Percentiles rank a stretch among this genome's conserved stretches.
Evolutionary conservation across 2,329 filamentous ascomycete genomes (phyloP).

Genomic region (Cephalotrichum gorgonifer): DNA sequence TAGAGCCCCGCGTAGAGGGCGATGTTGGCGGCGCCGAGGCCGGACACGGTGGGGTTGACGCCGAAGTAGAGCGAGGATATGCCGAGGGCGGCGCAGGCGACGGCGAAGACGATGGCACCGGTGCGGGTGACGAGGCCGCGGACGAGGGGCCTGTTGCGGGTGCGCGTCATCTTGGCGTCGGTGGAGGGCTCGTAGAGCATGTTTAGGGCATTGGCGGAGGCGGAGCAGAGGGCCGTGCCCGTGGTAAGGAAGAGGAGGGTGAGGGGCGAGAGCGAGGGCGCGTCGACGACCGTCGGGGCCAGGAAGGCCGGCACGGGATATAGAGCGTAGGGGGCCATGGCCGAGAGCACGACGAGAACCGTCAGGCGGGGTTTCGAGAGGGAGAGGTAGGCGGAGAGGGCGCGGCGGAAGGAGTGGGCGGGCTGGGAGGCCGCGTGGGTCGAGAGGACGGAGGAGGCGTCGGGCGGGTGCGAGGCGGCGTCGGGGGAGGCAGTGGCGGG

Average conservation of each 20-base stretch:
- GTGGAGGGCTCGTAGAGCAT: conserved; percentile 92
- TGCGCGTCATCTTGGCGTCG: conserved; percentile 90
- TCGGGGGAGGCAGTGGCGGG: conserved; percentile 9
- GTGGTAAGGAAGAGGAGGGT: conserved; percentile 87
- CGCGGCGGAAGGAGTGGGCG: conserved; percentile 46
- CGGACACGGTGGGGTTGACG: conserved; percentile 87
- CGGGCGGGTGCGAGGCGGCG: conserved; percentile 26
- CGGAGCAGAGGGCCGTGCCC: conserved; percentile 81
- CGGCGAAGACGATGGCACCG: conserved; percentile 67
- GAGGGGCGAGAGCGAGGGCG: conserved; percentile 77
- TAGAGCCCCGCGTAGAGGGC: conserved; percentile 84
- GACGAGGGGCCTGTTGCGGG: conserved; percentile 80
- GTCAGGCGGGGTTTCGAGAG: conserved; percentile 93
- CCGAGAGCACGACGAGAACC: conserved; percentile 80
- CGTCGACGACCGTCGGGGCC: conserved; percentile 50
- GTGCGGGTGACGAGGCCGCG: conserved; percentile 64
- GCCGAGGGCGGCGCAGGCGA: conserved; percentile 60
- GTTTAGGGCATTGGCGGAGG: conserved; percentile 87
- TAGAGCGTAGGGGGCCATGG: conserved; percentile 82
- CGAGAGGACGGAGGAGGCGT: conserved; percentile 46
- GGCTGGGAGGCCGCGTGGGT: conserved; percentile 39
- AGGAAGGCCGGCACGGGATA: conserved; percentile 89
- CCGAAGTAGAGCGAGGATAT: conserved; percentile 71
- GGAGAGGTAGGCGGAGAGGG: conserved; percentile 72
- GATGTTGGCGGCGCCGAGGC: conserved; percentile 77